Conservation (phyloP, 352 stramenopile genomes). For the Phytophthora pistaciae region DNA sequence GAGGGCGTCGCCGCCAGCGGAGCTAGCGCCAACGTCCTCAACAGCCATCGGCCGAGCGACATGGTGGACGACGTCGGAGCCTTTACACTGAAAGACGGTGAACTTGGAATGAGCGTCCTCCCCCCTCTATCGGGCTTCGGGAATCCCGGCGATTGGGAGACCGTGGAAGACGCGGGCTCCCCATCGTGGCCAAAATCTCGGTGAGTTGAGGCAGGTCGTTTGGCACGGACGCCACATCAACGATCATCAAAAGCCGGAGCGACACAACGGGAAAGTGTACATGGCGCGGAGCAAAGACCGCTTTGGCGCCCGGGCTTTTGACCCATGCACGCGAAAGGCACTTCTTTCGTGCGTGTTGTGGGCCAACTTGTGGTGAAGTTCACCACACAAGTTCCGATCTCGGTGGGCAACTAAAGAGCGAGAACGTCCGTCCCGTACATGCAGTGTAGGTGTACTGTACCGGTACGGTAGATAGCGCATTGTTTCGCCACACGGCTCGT, state of each 20-base stretch:
- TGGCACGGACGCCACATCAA: conserved; percentile 25
- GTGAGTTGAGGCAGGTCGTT: conserved; percentile 25
- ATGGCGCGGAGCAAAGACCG: conserved; percentile 16
- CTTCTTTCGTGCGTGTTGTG: background rate
- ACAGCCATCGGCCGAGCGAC: conserved; percentile 21
- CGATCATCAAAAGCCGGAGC: conserved; percentile 27
- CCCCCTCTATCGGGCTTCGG: conserved; percentile 3
- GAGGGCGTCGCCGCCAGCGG: conserved; percentile 16
- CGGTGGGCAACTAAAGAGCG: too few relatives aligned
- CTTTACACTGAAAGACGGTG: conserved; percentile 12
- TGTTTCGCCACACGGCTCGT: too few relatives aligned
- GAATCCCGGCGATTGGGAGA: conserved; percentile 36
- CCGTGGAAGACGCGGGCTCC: conserved; percentile 25
- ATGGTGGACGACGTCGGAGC: conserved; percentile 11
- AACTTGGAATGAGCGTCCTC: conserved; percentile 30
- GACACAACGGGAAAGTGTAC: conserved; percentile 22
- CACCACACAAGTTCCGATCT: background rate
- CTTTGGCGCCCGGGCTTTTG: conserved; percentile 14
- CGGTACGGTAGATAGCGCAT: too few relatives aligned
- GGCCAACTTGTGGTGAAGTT: background rate
- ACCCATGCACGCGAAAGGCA: conserved; percentile 13
- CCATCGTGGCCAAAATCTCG: conserved; percentile 38
- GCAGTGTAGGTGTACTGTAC: too few relatives aligned
- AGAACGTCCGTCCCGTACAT: too few relatives aligned
- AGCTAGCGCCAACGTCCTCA: conserved; percentile 10